Evolutionary conservation across 345 rosid species (phyloP).

Genomic region (Dimocarpus longan): DNA sequence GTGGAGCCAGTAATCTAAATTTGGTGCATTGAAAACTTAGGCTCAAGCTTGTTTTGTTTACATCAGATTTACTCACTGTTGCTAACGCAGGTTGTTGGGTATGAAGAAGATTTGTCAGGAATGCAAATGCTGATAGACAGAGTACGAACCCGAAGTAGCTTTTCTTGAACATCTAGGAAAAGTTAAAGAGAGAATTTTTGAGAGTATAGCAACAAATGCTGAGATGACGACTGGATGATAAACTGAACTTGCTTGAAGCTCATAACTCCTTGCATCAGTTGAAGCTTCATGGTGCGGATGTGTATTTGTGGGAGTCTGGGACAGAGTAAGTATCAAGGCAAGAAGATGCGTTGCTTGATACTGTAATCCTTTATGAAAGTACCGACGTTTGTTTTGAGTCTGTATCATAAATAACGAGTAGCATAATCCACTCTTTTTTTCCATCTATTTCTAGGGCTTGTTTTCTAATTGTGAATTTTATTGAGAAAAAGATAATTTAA

Average conservation of each 20-base stretch:
- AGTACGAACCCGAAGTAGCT: constrained; percentile 84
- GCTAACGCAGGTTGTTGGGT: constrained; percentile 73
- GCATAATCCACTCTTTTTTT: no score
- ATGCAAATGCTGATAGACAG: constrained; percentile 96
- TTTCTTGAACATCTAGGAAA: constrained; percentile 28
- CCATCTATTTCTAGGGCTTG: no score
- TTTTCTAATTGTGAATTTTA: no score
- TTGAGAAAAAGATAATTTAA: no score
- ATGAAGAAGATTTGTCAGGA: constrained; percentile 95
- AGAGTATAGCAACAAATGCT: background rate
- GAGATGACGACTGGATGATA: background rate
- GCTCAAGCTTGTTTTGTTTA: background rate
- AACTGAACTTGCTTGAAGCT: background rate
- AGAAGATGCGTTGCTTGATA: background rate
- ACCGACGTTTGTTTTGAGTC: background rate
- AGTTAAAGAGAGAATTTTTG: background rate
- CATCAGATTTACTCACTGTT: background rate
- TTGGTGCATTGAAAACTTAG: background rate
- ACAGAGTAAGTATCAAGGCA: background rate
- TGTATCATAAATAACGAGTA: background rate
- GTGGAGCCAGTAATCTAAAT: background rate
- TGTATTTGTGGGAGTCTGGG: background rate
- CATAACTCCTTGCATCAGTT: background rate
- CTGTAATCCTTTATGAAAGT: background rate
- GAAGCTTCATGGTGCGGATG: background rate